Evolutionary conservation across 768 basidiomycete species (phyloP).

Genomic region (Russula brevipes): DNA sequence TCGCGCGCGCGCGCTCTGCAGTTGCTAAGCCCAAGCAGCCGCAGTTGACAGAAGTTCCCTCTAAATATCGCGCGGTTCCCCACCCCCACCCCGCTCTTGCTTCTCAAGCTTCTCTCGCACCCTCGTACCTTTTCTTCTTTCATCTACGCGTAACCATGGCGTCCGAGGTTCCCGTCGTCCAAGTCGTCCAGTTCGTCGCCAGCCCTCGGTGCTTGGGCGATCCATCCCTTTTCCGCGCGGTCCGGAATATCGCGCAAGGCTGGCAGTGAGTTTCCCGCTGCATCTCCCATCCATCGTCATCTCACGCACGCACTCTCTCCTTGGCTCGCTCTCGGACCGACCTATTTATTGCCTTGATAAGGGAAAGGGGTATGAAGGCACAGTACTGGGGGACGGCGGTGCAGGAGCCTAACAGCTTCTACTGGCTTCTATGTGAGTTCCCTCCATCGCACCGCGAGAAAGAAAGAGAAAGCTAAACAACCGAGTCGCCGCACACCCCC

Average conservation of each 20-base stretch:
- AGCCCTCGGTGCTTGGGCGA: background rate
- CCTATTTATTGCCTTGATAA: background rate
- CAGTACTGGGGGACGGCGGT: constrained; percentile 13
- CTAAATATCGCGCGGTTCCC: too few relatives aligned
- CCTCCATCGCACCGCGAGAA: too few relatives aligned
- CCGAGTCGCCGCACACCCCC: background rate
- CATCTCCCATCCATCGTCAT: too few relatives aligned
- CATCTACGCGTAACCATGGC: background rate
- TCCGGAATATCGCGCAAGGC: background rate
- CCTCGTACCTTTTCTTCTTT: too few relatives aligned
- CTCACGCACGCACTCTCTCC: too few relatives aligned
- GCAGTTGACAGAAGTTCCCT: too few relatives aligned
- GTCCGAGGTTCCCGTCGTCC: background rate
- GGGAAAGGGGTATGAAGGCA: constrained; percentile 5
- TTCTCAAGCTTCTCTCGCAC: background rate
- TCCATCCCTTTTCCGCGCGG: constrained; percentile 1
- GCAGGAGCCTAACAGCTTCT: background rate
- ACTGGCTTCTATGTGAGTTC: constrained; percentile 13
- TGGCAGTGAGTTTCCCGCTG: constrained; percentile 9
- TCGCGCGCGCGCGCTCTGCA: too few relatives aligned
- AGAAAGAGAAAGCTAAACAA: background rate
- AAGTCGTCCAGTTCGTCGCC: background rate
- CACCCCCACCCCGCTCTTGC: background rate
- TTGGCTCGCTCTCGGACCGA: too few relatives aligned
- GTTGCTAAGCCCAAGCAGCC: too few relatives aligned